Evolutionary conservation across 1,284 basidiomycete genomes (phyloP), one percentile per base, ranked within the genome.

Genomic region (Cryptococcus sp.): DNA sequence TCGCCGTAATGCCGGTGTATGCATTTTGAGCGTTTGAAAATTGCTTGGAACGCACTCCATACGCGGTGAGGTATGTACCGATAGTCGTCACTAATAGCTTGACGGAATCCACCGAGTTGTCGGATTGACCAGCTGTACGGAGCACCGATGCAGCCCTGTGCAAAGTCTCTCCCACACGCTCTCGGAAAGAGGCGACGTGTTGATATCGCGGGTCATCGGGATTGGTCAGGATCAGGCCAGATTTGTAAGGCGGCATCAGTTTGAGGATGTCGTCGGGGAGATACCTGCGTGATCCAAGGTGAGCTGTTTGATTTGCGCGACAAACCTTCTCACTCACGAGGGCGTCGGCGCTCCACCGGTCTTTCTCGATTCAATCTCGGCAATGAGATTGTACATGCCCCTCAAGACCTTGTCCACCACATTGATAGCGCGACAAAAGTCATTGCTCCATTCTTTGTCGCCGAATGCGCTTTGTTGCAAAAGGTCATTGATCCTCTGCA

Each of bases 71-170:
- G 56, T 69, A 74, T 3, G 74, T 64, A 50, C 74, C 73, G 35
- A 79, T 76, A 16, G 75, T 75, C 0, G 77, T 75, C 40, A 84
- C 77, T 10, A 84, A 74, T 56, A 81, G 75, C 66, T 81, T 81
- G 61, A 96, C 87, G 11, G 91, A 88, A 74, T 99, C 96, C 57
- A 94, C 93, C 66, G 95, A 93, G 74, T 94, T 93, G 77, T 96
- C 93, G 66, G 88, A 88, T 51, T 74, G 73, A 6, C 88, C 89
- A 69, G 89, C 87, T 54, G 85, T 82, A 40, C 83, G 83, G 56
- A 93, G 78, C n/a, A 84, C 82, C 17, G 78, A 80, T 3, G 91
- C 87, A 1, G 93, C 92, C 17, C 81, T 80, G 63, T 89, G 84
- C 35, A 92, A 78, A 17, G 91, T 79, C 45, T 85, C 78, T 3